These are phyloP conservation scores for Kazachstania kunashirensis DNA, from an alignment of 805 yeast genomes.

Conservation along the genomic window DNA sequence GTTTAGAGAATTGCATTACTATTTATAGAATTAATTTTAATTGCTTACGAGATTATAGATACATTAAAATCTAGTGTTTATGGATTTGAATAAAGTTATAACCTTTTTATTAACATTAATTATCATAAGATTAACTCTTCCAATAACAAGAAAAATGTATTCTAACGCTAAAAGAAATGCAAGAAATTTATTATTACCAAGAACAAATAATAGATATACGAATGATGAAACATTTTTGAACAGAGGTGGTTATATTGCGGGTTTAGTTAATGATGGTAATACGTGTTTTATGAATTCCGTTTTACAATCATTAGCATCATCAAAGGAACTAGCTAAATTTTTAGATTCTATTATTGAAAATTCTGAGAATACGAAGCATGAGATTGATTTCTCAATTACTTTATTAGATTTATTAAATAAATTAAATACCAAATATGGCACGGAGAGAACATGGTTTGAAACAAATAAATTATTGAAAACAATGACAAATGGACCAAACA, in stretches of 20 bases:
- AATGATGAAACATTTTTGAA: conserved; percentile 28
- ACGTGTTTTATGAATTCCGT: conserved; percentile 94
- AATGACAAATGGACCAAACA: conserved; percentile 72
- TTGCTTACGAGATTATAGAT: no score
- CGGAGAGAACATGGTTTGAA: conserved; percentile 46
- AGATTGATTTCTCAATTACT: conserved; percentile 42
- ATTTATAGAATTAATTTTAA: no score
- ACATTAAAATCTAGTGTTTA: background rate
- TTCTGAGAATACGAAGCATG: conserved; percentile 6
- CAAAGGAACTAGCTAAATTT: conserved; percentile 48
- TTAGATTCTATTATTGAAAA: conserved; percentile 37
- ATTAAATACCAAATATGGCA: conserved; percentile 47
- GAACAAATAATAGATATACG: background rate
- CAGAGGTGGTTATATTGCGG: conserved; percentile 72
- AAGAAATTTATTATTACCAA: background rate
- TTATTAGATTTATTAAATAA: conserved; percentile 43
- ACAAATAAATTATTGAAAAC: conserved; percentile 51
- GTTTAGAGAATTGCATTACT: no score
- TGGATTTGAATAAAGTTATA: background rate
- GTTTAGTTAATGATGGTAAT: conserved; percentile 81
- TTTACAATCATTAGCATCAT: conserved; percentile 71
- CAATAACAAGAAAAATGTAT: conserved; percentile 3
- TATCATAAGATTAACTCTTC: background rate
- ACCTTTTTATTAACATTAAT: conserved; percentile 1
- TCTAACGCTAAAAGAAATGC: background rate